Conservation (phyloP, 495 filamentous ascomycete genomes). For the Tuber melanosporum region DNA sequence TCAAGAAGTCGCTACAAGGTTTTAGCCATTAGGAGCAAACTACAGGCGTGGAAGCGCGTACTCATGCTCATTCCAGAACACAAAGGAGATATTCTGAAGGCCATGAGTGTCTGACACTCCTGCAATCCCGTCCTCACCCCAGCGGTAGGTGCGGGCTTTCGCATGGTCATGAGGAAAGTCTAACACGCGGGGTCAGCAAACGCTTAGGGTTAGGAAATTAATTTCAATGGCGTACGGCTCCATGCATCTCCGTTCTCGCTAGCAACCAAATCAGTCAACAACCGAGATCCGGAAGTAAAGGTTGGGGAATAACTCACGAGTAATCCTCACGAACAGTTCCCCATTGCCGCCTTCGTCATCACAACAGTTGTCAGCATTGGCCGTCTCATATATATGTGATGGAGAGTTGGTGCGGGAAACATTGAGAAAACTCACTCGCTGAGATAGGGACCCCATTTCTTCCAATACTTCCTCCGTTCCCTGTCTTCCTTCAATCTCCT, state of each 20-base stretch:
- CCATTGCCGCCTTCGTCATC: constrained; percentile 34
- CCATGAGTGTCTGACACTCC: constrained; percentile 90
- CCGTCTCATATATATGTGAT: background rate
- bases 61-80: constrained; percentile 98
- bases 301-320: constrained; percentile 51
- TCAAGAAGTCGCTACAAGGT: constrained; percentile 67
- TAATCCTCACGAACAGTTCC: constrained; percentile 86
- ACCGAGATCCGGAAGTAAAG: background rate
- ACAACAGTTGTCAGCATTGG: constrained; percentile 8
- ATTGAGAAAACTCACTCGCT: constrained; percentile 46
- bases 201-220: no score
- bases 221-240: constrained; percentile 63
- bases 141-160: constrained; percentile 76
- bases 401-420: background rate
- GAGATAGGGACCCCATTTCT: constrained; percentile 82
- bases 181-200: constrained; percentile 38
- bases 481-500: constrained; percentile 78
- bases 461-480: constrained; percentile 79
- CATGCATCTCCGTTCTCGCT: constrained; percentile 78
- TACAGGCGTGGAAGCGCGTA: constrained; percentile 41
- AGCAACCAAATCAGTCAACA: constrained; percentile 10
- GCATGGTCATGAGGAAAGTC: constrained; percentile 92
- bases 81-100: constrained; percentile 82
- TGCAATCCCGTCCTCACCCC: constrained; percentile 96
- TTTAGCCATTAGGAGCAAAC: constrained; percentile 24